These are phyloP conservation scores for Fusarium sp. DNA, from an alignment of 2,329 filamentous ascomycete species.

Conservation along the genomic window DNA sequence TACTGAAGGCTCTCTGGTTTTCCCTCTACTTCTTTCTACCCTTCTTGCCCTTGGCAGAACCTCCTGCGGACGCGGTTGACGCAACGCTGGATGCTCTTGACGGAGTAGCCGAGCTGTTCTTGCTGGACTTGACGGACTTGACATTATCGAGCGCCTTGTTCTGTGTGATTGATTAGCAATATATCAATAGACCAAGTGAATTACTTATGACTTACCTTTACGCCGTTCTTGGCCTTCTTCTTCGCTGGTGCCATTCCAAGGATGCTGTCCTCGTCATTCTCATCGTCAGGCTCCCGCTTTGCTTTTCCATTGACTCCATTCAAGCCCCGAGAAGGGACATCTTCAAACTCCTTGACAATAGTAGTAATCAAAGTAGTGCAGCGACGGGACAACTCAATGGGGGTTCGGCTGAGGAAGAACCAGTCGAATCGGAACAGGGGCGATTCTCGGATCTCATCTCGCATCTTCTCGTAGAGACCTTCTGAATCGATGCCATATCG, in stretches of 20 bases:
- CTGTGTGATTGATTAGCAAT: slow-evolving; percentile 62
- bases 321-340: slow-evolving; percentile 66
- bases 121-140: slow-evolving; percentile 87
- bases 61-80: slow-evolving; percentile 74
- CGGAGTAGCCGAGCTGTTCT: slow-evolving; percentile 80
- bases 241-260: slow-evolving; percentile 87
- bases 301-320: slow-evolving; percentile 77
- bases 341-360: slow-evolving; percentile 94
- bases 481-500: slow-evolving; percentile 93
- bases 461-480: slow-evolving; percentile 90
- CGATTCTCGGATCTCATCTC: slow-evolving; percentile 96
- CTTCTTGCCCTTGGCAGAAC: slow-evolving; percentile 67
- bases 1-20: slow-evolving; percentile 13
- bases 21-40: slow-evolving; percentile 52
- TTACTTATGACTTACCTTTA: slow-evolving; percentile 75
- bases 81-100: slow-evolving; percentile 91
- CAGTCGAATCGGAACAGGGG: slow-evolving; percentile 98
- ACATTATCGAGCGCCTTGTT: slow-evolving; percentile 94
- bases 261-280: slow-evolving; percentile 86
- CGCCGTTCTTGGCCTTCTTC: slow-evolving; percentile 92
- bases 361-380: slow-evolving; percentile 96
- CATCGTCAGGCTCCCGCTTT: slow-evolving; percentile 84
- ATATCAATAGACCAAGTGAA: neutral
- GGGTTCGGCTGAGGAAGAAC: slow-evolving; percentile 97
- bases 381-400: slow-evolving; percentile 90